Base-by-base conservation (phyloP, 495 filamentous ascomycete genomes). In the Xylaria grammica region DNA sequence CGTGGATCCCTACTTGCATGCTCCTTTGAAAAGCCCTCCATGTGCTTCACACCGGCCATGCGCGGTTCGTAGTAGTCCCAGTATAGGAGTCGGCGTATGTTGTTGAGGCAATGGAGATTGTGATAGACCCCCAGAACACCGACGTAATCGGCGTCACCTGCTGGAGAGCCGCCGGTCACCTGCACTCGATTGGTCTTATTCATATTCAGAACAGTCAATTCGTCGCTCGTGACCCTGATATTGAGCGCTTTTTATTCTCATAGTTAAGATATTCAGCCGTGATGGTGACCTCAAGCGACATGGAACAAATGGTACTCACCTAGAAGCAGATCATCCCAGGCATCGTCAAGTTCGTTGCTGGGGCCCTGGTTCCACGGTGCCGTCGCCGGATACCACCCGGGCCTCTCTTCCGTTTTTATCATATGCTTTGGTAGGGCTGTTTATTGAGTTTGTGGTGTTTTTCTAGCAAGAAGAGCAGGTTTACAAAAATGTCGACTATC, bases 91-190 rank as follows among this genome's bases (percentile, higher is more conserved):
- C 58, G 55, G 27, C 71, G 67, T 5, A 71, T 65, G 29, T 66
- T 69, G 40, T 74, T 69, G 10, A 76, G 58, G 32, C 76, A 78
- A 55, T 78, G 76, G 0, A 77, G 42, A 29, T 74, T 61, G 48
- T 78, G 76, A 45, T 69, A 72, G 6, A 77, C 75, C 10, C 72
- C 72, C 30, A 78, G 9, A 51, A 67, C 70, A 3, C 62, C 75
- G 20, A 74, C 42, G 53, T 76, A 74, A 34, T 75, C 70, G 34
- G 5, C 6, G 34, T 38, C 34, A 38, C 13, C 13, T 38, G 5
- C 34, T 6, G 5, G 34, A 13, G 5, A 5, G 3, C 70, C 73
- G 26, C 65, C 67, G 17, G 69, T 67, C 11, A 72, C 53, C 26
- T 71, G 70, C 15, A 66, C 59, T 1, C 72, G 61, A 8, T 74